Conservation (phyloP, 163 green algal species). For the Prototheca stagnorum region DNA sequence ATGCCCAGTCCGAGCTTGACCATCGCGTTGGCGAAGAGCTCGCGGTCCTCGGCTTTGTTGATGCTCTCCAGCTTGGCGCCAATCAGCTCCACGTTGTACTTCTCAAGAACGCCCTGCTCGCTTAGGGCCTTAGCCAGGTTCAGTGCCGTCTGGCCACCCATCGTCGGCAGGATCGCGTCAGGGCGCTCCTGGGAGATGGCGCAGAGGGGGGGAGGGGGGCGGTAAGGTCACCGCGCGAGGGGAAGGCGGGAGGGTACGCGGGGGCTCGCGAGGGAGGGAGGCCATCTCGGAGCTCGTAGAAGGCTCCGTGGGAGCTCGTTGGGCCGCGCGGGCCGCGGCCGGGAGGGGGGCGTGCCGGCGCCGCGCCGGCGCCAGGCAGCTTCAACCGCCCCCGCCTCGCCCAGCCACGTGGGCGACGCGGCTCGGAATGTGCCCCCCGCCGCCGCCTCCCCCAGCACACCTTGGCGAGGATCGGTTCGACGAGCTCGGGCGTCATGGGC, state of each 20-base stretch:
- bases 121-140: conserved; percentile 89
- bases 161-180: conserved; percentile 94
- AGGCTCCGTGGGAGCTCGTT: no score
- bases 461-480: conserved; percentile 85
- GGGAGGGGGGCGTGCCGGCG: no score
- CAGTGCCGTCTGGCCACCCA: conserved; percentile 94
- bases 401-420: no score
- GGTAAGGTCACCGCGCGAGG: no score
- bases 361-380: no score
- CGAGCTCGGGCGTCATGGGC: conserved; percentile 89
- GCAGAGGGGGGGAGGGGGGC: neutral
- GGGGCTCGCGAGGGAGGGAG: no score
- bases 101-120: conserved; percentile 72
- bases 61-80: conserved; percentile 96
- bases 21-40: conserved; percentile 96
- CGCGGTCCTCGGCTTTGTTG: conserved; percentile 91
- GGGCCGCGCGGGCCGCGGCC: no score
- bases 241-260: no score
- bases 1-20: conserved; percentile 75
- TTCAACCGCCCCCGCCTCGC: no score
- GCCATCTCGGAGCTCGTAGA: no score
- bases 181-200: conserved; percentile 56
- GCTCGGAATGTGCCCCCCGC: no score
- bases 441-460: conserved; percentile 10
- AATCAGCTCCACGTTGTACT: conserved; percentile 93